phyloP scores from a whole-genome alignment of 2,329 filamentous ascomycete species.

The Tolypocladium endophyticum region DNA sequence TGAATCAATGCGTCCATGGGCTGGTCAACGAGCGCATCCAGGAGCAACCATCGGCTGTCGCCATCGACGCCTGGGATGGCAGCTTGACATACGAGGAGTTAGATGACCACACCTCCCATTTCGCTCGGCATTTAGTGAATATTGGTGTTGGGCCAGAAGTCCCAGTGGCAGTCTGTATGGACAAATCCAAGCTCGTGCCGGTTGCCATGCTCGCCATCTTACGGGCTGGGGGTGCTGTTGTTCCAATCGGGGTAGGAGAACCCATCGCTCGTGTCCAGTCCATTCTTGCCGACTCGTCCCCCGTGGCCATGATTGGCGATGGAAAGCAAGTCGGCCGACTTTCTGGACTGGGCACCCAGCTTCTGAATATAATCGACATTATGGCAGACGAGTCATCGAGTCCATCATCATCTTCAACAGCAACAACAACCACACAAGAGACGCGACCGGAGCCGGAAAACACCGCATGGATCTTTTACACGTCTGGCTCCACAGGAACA shows the following conservation, averaged over 20 bases:
- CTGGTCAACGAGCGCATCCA: constrained; percentile 7
- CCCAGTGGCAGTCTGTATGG: constrained; percentile 19
- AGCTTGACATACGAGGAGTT: constrained; percentile 11
- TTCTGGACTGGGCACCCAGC: neutral
- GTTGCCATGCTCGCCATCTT: constrained; percentile 20
- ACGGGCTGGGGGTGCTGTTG: constrained; percentile 16
- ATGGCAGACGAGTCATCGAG: neutral
- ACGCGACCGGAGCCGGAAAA: neutral
- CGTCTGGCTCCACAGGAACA: neutral
- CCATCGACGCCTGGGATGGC: constrained; percentile 14
- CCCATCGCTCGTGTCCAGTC: neutral
- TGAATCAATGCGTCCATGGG: constrained; percentile 8
- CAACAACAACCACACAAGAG: neutral
- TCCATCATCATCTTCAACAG: neutral
- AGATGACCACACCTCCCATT: constrained; percentile 1
- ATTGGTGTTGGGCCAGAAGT: constrained; percentile 12
- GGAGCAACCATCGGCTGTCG: constrained; percentile 4
- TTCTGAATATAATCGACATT: neutral
- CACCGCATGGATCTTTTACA: neutral
- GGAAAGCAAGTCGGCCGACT: neutral
- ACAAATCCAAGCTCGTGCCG: constrained; percentile 20
- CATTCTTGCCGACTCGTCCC: neutral
- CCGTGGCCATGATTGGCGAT: neutral
- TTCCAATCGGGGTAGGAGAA: neutral
- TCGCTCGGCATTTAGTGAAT: constrained; percentile 4